Evolutionary conservation across 768 basidiomycete genomes (phyloP), one percentile per base, ranked within the genome.

Genomic region (Boletus barrowsii): DNA sequence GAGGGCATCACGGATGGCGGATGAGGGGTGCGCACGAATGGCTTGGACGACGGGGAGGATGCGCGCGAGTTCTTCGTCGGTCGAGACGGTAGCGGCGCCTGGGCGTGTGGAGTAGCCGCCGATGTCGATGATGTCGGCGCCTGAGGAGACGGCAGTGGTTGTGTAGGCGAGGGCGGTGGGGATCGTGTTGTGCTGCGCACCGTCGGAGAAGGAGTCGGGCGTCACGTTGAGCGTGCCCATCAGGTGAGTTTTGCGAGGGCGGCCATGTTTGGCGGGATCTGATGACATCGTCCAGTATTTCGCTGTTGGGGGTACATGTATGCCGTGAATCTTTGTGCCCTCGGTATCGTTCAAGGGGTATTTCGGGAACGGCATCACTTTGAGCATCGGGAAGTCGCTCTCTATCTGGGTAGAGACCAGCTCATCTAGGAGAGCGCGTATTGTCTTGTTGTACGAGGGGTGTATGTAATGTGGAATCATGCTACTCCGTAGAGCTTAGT

Each of bases 31-130:
- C 2, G 68, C 44, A 0, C 87, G 79, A 41, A 93, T 77, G 0
- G 80, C 80, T 41, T 72, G 54, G 50, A 97, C 79, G 46, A 88
- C 73, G 1, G 93, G 91, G 1, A 87, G 76, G 14, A 95, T 88
- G 2, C 96, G 78, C 1, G 69, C 46, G 10, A 79, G 74, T 66
- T 99, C 96, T 49, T 94, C 90, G 52, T 84, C 78, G 0, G 75
- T 58, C 0, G 79, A 75, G 39, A 96, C 83, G 48, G 81, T 82
- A 1, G 73, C 77, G 0, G 94, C 88, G 1, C 84, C 80, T 0
- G 96, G 97, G 11, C 93, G 82, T 0, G 95, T 99, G 0, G 93
- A 95, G 71, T 93, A 91, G 0, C 97, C 97, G 0, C 97, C 96
- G 18, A 98, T 78, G 69, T 99, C 97, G 55, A 98, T 73, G 53